A percentile compares a stretch with the other conserved stretches of the same genome.
These are phyloP conservation scores for Candida sakaeoensis DNA, from an alignment of 805 yeast genomes.

Conservation along the genomic window DNA sequence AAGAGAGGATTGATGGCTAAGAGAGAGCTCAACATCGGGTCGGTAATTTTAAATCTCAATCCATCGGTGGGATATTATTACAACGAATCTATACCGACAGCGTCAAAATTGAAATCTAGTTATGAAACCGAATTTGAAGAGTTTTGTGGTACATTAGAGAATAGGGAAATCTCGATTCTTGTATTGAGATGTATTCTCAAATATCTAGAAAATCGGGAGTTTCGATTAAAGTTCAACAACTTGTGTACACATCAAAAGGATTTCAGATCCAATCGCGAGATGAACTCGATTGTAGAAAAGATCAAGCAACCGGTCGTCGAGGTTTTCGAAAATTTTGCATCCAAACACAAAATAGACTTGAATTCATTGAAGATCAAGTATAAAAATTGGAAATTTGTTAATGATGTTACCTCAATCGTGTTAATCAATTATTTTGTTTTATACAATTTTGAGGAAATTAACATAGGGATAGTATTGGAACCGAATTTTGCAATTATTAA, in stretches of 20 bases:
- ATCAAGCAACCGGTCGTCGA: constrained; percentile 1
- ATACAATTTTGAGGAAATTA: constrained; percentile 21
- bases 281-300: neutral
- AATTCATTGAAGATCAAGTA: neutral
- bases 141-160: neutral
- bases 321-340: constrained; percentile 1
- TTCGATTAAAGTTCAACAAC: constrained; percentile 4
- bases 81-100: neutral
- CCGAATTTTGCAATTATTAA: constrained; percentile 35
- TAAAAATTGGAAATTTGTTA: constrained; percentile 9
- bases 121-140: neutral
- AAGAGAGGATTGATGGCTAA: constrained; percentile 2
- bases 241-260: constrained; percentile 10
- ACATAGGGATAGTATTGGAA: constrained; percentile 33
- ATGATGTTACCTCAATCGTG: constrained; percentile 3
- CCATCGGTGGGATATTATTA: neutral
- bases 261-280: neutral
- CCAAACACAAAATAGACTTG: neutral
- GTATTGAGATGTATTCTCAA: neutral
- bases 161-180: neutral
- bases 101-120: neutral
- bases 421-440: constrained; percentile 22
- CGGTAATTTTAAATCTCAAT: constrained; percentile 2
- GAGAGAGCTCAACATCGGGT: neutral
- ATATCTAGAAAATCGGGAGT: constrained; percentile 2